Base-by-base conservation (phyloP, 2,329 filamentous ascomycete species). In the Penicillium olsonii region DNA sequence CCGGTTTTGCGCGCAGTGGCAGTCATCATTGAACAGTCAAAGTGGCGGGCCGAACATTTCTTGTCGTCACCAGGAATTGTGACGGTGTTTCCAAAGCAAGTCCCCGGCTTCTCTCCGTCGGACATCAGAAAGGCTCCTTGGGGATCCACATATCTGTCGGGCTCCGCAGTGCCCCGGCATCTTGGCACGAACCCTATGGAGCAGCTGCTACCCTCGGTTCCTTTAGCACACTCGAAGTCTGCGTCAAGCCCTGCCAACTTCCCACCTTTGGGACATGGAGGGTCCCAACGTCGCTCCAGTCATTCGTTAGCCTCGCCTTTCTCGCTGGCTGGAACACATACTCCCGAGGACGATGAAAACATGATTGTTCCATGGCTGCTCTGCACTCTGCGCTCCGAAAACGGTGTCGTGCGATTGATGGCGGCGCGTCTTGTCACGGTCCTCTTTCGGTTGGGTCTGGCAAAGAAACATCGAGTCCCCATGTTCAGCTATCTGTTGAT, bases 1-100 rank as follows among this genome's bases (percentile, higher is more conserved):
- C 83, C 84, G 9, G 81, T 96, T 15, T 73, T 97, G 6, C 86
- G 90, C 54, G 89, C 92, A 0, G 82, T 95, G 42, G 81, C 85
- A 17, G 81, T 85, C 38, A 87, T 96, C 40, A 82, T 96, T 42
- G 82, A 85, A 53, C 84, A 89, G 61, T 96, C 92, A 0, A 87
- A 85, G 58, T 88, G 87, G 68, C 83, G 90, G 46, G 85, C 89
- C 9, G 86, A 86, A 56, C 82, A 89, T 60, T 79, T 89, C 41
- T 71, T 87, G 37, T 85, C 82, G 51, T 87, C 87, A 1, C 86
- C 86, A 2, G 80, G 84, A 0, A 83, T 91, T 34, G 72, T 88
- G 48, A 82, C 85, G 17, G 81, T 88, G 10, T 88, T 90, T 53
- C 86, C 86, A 2, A 77, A 78, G 57, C 66, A 63, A 64, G 67